Conservation (phyloP, 192 early-diverging fungal genomes). For the Backusella luteola region DNA sequence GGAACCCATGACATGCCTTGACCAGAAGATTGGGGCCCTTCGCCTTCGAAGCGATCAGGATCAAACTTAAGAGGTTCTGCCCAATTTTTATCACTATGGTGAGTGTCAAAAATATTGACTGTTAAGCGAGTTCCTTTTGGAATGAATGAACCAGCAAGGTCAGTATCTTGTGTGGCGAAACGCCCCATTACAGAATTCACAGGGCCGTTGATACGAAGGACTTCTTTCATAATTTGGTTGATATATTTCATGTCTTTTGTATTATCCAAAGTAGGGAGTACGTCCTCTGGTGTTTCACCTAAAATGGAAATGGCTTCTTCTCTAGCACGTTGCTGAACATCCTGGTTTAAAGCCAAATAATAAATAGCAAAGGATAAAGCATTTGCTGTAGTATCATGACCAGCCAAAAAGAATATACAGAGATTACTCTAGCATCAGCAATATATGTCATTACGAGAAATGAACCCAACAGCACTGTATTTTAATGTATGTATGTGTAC, state of each 20-base stretch:
- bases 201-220: conserved; percentile 16
- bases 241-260: conserved; percentile 52
- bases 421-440: conserved; percentile 12
- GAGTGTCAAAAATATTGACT: conserved; percentile 15
- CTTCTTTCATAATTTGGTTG: conserved; percentile 51
- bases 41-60: conserved; percentile 48
- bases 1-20: conserved; percentile 40
- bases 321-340: conserved; percentile 56
- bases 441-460: background rate
- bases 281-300: conserved; percentile 49
- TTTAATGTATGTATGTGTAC: conserved; percentile 4
- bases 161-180: conserved; percentile 22
- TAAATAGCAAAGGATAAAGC: conserved; percentile 48
- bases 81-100: conserved; percentile 25
- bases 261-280: conserved; percentile 49
- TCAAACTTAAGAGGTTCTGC: conserved; percentile 42
- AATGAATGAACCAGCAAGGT: conserved; percentile 18
- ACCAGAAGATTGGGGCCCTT: background rate
- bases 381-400: conserved; percentile 58
- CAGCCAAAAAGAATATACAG: conserved; percentile 55
- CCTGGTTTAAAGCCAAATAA: conserved; percentile 45
- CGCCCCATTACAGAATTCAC: background rate
- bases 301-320: conserved; percentile 49
- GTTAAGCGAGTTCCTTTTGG: conserved; percentile 21
- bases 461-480: conserved; percentile 48